A percentile compares a stretch with the other conserved stretches of the same genome.
These are phyloP conservation scores for Ogataea polymorpha DNA, from an alignment of 805 yeast genomes.

Conservation along the genomic window DNA sequence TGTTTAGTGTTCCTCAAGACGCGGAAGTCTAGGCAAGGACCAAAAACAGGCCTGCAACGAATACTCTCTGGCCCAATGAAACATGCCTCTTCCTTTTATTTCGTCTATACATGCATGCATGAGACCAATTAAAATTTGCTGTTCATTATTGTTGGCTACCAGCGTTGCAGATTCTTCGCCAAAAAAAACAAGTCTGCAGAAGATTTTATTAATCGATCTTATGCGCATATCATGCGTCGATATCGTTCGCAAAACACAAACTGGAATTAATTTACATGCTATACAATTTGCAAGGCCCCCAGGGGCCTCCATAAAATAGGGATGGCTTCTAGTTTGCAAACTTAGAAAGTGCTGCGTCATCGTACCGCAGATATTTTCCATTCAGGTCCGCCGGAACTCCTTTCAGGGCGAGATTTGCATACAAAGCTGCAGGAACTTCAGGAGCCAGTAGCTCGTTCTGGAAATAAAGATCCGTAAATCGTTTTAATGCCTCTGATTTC, in stretches of 20 bases:
- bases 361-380: constrained; percentile 68
- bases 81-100: neutral
- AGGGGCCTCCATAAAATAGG: neutral
- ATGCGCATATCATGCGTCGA: neutral
- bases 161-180: neutral
- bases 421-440: constrained; percentile 66
- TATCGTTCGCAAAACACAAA: neutral
- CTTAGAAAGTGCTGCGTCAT: constrained; percentile 35
- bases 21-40: neutral
- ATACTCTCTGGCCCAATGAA: neutral
- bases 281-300: neutral
- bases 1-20: neutral
- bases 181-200: neutral
- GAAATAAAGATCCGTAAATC: constrained; percentile 62
- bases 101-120: neutral
- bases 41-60: neutral
- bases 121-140: neutral
- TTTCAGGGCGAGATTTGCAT: constrained; percentile 58
- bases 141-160: neutral
- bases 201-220: neutral
- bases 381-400: constrained; percentile 57
- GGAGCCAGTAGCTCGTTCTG: constrained; percentile 62
- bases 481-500: constrained; percentile 54
- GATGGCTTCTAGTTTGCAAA: constrained; percentile 4
- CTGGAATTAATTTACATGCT: neutral